phyloP scores from a whole-genome alignment of 768 basidiomycete genomes.

The Kwoniella bestiolae region DNA sequence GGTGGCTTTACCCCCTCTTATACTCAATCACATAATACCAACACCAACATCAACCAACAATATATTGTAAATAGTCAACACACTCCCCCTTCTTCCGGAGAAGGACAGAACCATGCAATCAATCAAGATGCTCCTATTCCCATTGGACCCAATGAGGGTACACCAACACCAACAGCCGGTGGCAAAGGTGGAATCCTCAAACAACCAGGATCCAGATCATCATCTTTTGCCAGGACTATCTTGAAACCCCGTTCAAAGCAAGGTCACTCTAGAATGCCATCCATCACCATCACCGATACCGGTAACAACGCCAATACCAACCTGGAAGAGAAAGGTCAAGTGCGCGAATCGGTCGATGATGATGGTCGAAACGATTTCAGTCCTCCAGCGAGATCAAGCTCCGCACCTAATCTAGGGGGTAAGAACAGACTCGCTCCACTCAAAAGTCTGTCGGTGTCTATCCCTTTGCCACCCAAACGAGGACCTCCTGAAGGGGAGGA shows the following conservation, averaged over 20 bases:
- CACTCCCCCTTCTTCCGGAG: not conserved
- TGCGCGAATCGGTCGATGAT: not conserved
- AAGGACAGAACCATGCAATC: not conserved
- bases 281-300: slow-evolving; percentile 24
- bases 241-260: slow-evolving; percentile 19
- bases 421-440: slow-evolving; percentile 18
- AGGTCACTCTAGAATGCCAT: slow-evolving; percentile 26
- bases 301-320: not conserved
- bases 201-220: slow-evolving; percentile 3
- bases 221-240: slow-evolving; percentile 20
- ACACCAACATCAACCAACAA: slow-evolving; percentile 4
- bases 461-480: slow-evolving; percentile 24
- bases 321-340: not conserved
- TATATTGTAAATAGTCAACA: slow-evolving; percentile 7
- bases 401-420: slow-evolving; percentile 11
- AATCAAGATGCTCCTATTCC: slow-evolving; percentile 17
- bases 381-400: slow-evolving; percentile 16
- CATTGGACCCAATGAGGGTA: slow-evolving; percentile 15
- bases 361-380: slow-evolving; percentile 11
- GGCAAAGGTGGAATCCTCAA: not conserved
- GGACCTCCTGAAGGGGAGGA: slow-evolving; percentile 22
- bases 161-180: not conserved
- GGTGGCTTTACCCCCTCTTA: slow-evolving; percentile 26
- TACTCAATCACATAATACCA: slow-evolving; percentile 3
- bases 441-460: slow-evolving; percentile 14